A percentile compares a stretch with the other conserved stretches of the same genome.
Conservation (phyloP, 176 grass and related monocot genomes). For the maize (Zea mays) region DNA sequence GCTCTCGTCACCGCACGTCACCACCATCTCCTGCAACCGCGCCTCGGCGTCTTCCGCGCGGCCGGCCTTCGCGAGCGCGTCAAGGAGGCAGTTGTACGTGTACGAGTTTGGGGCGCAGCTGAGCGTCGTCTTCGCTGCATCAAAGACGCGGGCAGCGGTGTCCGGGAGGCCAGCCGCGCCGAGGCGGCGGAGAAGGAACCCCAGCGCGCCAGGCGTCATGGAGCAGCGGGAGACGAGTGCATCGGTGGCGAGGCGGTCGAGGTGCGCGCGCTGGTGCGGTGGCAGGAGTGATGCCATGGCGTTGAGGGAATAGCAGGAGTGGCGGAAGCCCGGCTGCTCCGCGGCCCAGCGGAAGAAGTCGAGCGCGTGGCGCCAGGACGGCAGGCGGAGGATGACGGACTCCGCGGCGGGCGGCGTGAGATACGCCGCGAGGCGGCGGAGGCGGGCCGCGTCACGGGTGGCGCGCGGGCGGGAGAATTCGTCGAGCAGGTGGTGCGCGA, state of each 20-base stretch:
- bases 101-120: constrained; percentile 70
- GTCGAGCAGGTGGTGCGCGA: constrained; percentile 69
- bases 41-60: constrained; percentile 43
- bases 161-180: constrained; percentile 53
- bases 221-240: constrained; percentile 39
- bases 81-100: constrained; percentile 80
- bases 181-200: constrained; percentile 74
- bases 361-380: constrained; percentile 58
- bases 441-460: constrained; percentile 42
- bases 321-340: constrained; percentile 61
- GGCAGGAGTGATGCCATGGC: constrained; percentile 69
- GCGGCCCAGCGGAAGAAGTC: constrained; percentile 82
- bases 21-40: constrained; percentile 67
- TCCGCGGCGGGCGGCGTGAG: constrained; percentile 44
- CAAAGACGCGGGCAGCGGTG: constrained; percentile 56
- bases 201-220: constrained; percentile 73
- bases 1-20: constrained; percentile 17
- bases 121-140: constrained; percentile 42
- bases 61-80: constrained; percentile 59
- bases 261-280: constrained; percentile 39
- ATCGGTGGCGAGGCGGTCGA: constrained; percentile 52
- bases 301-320: constrained; percentile 85
- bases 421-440: constrained; percentile 43
- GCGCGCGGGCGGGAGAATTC: constrained; percentile 65
- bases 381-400: constrained; percentile 53